Conservation (phyloP, 2,329 filamentous ascomycete species). For the Claviceps spartinae region DNA sequence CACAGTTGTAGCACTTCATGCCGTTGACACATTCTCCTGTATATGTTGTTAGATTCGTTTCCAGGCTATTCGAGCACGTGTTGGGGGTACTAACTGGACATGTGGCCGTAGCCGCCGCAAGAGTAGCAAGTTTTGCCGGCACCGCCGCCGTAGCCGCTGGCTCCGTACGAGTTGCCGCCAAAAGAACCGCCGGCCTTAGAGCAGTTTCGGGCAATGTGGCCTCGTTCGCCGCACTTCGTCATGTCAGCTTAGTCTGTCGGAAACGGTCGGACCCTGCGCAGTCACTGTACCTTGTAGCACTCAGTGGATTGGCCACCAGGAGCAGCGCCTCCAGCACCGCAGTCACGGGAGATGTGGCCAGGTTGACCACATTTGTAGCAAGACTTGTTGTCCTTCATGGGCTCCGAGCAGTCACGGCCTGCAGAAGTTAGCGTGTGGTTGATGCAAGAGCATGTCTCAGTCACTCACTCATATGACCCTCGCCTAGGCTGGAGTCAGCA, state of each 20-base stretch:
- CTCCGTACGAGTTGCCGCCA: constrained; percentile 19
- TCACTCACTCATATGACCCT: constrained; percentile 65
- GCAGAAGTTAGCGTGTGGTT: constrained; percentile 3
- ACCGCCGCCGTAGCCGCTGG: constrained; percentile 30
- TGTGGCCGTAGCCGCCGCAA: constrained; percentile 92
- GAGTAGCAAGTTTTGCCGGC: constrained; percentile 89
- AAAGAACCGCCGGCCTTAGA: constrained; percentile 43
- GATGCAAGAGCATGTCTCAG: neutral
- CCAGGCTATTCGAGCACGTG: no score
- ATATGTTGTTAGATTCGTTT: constrained; percentile 10
- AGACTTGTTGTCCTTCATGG: constrained; percentile 72
- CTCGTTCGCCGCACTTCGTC: constrained; percentile 70
- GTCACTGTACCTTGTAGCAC: constrained; percentile 64
- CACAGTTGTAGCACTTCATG: constrained; percentile 99
- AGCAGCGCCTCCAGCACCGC: constrained; percentile 42
- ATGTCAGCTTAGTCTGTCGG: neutral
- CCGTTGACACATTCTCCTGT: constrained; percentile 86
- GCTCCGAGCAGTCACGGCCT: constrained; percentile 84
- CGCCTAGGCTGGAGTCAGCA: constrained; percentile 25
- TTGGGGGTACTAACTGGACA: constrained; percentile 54
- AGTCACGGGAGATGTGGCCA: constrained; percentile 88
- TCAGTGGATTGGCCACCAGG: constrained; percentile 44
- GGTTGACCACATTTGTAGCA: constrained; percentile 69
- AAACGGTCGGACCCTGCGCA: no score
- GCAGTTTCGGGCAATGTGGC: constrained; percentile 93